Evolutionary conservation across 2,329 filamentous ascomycete genomes (phyloP).

Genomic region (Xylariaceae sp.): DNA sequence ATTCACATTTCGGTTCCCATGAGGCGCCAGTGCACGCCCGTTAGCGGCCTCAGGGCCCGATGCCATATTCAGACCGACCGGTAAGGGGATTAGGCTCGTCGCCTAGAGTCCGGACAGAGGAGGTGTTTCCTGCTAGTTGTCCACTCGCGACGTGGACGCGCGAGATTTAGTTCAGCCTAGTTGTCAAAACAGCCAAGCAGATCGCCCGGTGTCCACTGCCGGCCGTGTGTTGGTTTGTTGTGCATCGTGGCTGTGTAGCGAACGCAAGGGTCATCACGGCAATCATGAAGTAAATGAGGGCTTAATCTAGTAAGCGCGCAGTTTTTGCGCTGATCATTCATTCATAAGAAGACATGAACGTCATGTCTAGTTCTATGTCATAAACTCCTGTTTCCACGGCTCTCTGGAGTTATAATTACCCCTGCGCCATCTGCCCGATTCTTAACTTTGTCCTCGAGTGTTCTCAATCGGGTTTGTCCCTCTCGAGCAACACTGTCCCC

Average conservation of each 20-base stretch:
- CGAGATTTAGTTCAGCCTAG: neutral
- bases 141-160: neutral
- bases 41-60: neutral
- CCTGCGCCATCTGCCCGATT: neutral
- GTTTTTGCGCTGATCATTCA: neutral
- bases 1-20: neutral
- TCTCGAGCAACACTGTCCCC: constrained; percentile 1
- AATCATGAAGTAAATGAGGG: neutral
- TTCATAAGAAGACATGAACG: constrained; percentile 1
- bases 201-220: neutral
- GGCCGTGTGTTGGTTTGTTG: neutral
- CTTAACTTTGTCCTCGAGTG: constrained; percentile 1
- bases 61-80: neutral
- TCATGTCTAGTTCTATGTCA: constrained; percentile 1
- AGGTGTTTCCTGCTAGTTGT: too few relatives aligned
- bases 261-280: neutral
- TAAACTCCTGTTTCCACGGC: neutral
- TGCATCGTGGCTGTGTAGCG: neutral
- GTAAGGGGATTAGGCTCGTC: neutral
- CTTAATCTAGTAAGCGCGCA: neutral
- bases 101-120: neutral
- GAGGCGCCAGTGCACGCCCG: neutral
- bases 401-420: neutral
- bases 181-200: neutral
- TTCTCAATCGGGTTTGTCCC: neutral